Percentiles rank a stretch among this genome's conserved stretches.
Evolutionary conservation across 768 basidiomycete genomes (phyloP).

Genomic region (Gloeostereum incarnatum): DNA sequence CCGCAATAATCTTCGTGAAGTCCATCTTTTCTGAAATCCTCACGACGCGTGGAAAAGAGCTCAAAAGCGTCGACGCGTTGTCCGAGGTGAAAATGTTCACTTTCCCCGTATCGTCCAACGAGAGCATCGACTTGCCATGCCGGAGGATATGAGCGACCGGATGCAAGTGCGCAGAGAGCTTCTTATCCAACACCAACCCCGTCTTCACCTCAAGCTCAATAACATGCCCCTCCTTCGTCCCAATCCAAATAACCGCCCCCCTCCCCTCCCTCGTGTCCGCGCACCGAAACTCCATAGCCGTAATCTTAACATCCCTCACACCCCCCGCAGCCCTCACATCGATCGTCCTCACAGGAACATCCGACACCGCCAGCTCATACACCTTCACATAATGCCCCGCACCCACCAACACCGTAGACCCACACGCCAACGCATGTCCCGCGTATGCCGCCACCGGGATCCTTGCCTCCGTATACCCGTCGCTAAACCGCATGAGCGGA

Average conservation of each 20-base stretch:
- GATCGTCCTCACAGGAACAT: conserved; percentile 35
- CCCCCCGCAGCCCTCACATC: conserved; percentile 52
- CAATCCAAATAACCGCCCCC: conserved; percentile 72
- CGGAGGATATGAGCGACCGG: conserved; percentile 69
- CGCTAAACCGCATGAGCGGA: conserved; percentile 23
- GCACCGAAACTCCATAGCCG: conserved; percentile 71
- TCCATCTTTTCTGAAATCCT: conserved; percentile 77
- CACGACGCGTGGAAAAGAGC: conserved; percentile 44
- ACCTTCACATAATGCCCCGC: conserved; percentile 50
- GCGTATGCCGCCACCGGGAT: conserved; percentile 53
- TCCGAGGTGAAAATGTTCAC: conserved; percentile 52
- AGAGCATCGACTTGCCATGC: conserved; percentile 61
- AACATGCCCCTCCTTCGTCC: conserved; percentile 85
- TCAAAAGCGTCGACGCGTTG: conserved; percentile 31
- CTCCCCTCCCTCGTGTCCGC: conserved; percentile 32
- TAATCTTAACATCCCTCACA: conserved; percentile 61
- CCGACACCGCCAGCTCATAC: conserved; percentile 45
- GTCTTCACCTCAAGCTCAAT: conserved; percentile 71
- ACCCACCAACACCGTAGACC: conserved; percentile 48
- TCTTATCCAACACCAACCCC: conserved; percentile 46
- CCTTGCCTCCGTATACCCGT: conserved; percentile 28
- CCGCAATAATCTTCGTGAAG: conserved; percentile 66
- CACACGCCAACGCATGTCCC: conserved; percentile 47
- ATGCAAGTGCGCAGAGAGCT: conserved; percentile 53
- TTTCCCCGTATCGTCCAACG: conserved; percentile 83